A percentile compares a stretch with the other conserved stretches of the same genome.
phyloP scores from a whole-genome alignment of 2,329 filamentous ascomycete genomes.

The Monosporascus sp. region DNA sequence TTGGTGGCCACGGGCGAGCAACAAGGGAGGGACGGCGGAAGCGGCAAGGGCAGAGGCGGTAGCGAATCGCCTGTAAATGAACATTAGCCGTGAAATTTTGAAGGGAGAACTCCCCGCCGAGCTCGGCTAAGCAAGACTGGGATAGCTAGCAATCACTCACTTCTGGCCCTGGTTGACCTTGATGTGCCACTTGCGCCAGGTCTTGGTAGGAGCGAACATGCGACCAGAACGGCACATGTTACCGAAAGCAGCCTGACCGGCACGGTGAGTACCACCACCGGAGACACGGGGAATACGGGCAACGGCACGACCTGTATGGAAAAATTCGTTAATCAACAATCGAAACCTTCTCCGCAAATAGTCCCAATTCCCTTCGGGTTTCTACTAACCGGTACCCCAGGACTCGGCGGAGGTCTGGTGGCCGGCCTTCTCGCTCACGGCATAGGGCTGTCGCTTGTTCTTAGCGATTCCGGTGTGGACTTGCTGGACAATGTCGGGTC shows the following conservation, averaged over 20 bases:
- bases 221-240: slow-evolving; percentile 99
- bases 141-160: slow-evolving; percentile 43
- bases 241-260: slow-evolving; percentile 99
- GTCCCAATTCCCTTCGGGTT: slow-evolving; percentile 6
- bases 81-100: slow-evolving; percentile 13
- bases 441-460: slow-evolving; percentile 99
- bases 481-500: slow-evolving; percentile 98
- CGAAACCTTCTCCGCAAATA: slow-evolving; percentile 2
- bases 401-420: slow-evolving; percentile 99
- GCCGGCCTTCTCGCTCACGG: slow-evolving; percentile 99
- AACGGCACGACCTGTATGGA: slow-evolving; percentile 79
- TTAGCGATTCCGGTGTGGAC: slow-evolving; percentile 99
- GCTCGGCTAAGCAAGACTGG: background rate
- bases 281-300: slow-evolving; percentile 99
- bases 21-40: slow-evolving; percentile 88
- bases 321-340: slow-evolving; percentile 6
- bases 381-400: slow-evolving; percentile 91
- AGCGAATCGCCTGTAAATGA: slow-evolving; percentile 77
- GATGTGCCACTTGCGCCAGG: slow-evolving; percentile 99
- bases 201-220: slow-evolving; percentile 99
- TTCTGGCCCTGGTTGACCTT: slow-evolving; percentile 99
- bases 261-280: slow-evolving; percentile 99
- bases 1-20: slow-evolving; percentile 96
- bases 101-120: background rate
- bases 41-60: slow-evolving; percentile 96